Conservation (phyloP, 2,329 filamentous ascomycete species). For the Ophiosphaerella herpotricha region DNA sequence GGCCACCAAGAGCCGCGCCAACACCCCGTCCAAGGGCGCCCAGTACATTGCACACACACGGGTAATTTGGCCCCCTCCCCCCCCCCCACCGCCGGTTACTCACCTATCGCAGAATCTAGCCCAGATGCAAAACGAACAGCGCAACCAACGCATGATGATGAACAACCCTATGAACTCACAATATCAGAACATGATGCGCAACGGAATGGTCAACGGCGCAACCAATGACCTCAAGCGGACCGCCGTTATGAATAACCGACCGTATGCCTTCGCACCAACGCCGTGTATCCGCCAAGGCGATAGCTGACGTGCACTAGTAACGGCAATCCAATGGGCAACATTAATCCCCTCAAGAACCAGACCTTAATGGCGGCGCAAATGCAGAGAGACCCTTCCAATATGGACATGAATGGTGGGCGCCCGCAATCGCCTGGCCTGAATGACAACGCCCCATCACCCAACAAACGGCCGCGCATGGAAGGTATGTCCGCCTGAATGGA, state of each 20-base stretch:
- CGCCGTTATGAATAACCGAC: conserved; percentile 78
- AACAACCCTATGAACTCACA: conserved; percentile 56
- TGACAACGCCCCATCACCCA: conserved; percentile 89
- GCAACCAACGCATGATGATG: conserved; percentile 74
- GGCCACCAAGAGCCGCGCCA: conserved; percentile 67
- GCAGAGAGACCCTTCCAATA: conserved; percentile 84
- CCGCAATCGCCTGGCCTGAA: conserved; percentile 80
- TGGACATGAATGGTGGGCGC: conserved; percentile 78
- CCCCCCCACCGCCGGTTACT: conserved; percentile 5
- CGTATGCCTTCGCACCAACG: conserved; percentile 55
- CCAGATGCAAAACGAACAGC: conserved; percentile 69
- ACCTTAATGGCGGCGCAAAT: conserved; percentile 73
- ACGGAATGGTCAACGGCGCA: conserved; percentile 62
- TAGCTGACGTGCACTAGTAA: conserved; percentile 25
- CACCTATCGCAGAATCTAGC: conserved; percentile 62
- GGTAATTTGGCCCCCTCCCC: conserved; percentile 57
- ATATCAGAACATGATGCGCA: conserved; percentile 67
- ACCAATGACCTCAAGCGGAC: conserved; percentile 71
- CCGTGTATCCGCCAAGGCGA: not conserved
- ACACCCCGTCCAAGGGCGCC: conserved; percentile 51
- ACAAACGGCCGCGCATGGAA: conserved; percentile 84
- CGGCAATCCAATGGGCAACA: conserved; percentile 63
- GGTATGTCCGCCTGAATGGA: conserved; percentile 60
- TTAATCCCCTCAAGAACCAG: conserved; percentile 60
- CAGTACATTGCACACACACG: conserved; percentile 84